These are phyloP conservation scores for Wickerhamomyces sp. DNA, from an alignment of 1,139 yeast species.

Conservation along the genomic window DNA sequence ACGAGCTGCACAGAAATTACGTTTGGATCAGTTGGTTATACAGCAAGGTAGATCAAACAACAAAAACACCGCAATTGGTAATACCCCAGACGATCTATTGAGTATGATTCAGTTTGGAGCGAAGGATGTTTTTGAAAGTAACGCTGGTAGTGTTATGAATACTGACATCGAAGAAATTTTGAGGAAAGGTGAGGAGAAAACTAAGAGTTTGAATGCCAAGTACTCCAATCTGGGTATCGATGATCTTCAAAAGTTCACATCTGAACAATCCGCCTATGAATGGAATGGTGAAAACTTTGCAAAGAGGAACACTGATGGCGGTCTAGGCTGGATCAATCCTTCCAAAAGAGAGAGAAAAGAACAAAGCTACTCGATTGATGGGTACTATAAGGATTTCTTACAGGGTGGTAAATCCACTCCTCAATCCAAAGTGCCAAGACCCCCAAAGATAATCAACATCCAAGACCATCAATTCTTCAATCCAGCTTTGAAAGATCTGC, in stretches of 20 bases:
- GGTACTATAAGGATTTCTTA: slow-evolving; percentile 79
- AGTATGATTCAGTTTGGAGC: slow-evolving; percentile 99
- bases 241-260: slow-evolving; percentile 83
- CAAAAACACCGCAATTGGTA: slow-evolving; percentile 45
- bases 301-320: slow-evolving; percentile 48
- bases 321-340: slow-evolving; percentile 78
- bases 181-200: slow-evolving; percentile 73
- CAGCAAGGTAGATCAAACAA: slow-evolving; percentile 78
- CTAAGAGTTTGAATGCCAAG: slow-evolving; percentile 69
- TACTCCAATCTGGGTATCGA: slow-evolving; percentile 85
- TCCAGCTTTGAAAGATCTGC: slow-evolving; percentile 52
- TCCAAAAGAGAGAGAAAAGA: slow-evolving; percentile 88
- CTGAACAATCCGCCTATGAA: slow-evolving; percentile 87
- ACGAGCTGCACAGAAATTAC: slow-evolving; percentile 89
- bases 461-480: slow-evolving; percentile 93
- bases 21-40: slow-evolving; percentile 91
- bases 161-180: slow-evolving; percentile 80
- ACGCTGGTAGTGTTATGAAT: slow-evolving; percentile 39
- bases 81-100: slow-evolving; percentile 75
- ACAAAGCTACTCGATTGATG: slow-evolving; percentile 81
- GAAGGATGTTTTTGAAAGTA: slow-evolving; percentile 67
- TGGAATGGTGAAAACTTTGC: slow-evolving; percentile 97
- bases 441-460: slow-evolving; percentile 67
- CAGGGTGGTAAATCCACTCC: slow-evolving; percentile 35
- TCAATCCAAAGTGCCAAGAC: slow-evolving; percentile 35